Evolutionary conservation across 768 basidiomycete species (phyloP), one percentile per base, ranked within the genome.

Genomic region (Russula vinacea): DNA sequence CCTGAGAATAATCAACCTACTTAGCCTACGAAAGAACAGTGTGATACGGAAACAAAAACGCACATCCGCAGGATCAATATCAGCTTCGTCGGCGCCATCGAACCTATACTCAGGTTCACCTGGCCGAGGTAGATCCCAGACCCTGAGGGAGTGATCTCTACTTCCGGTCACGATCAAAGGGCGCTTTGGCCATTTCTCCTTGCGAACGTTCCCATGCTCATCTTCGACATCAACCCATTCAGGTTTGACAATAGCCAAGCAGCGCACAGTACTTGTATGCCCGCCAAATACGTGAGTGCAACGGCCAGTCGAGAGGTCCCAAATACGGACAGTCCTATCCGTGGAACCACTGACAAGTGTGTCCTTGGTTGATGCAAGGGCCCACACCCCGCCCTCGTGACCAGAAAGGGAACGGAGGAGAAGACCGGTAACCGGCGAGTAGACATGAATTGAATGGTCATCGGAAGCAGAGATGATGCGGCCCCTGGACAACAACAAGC

Each of bases 381-480:
- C 94, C 95, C 95, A 98, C 1, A 98, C 94, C 19, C 95, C 95
- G 56, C 95, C 95, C 69, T 94, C 91, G 70, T 98, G 95, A 3
- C 95, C 96, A 62, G 90, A 82, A 49, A 98, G 81, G 1, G 87
- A 83, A 47, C 83, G 85, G 5, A 88, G 74, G 24, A 91, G 81
- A 42, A 84, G 80, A 14, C 96, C 96, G 0, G 88, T 90, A 32
- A 82, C 74, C n/a, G 92, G 94, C 26, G 88, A 89, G 74, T 96
- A 98, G 52, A 99, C 86, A 71, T 95, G 92, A 71, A 98, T 97
- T 4, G 93, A 91, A 70, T 98, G 93, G 75, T 98, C 95, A 74
- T 99, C 96, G 0, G 94, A 96, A 13, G 96, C 95, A 13, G 92
- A 94, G 71, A 99, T 93, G 76, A 99, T 93, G 65, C 95, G 92